phyloP scores from a whole-genome alignment of 345 rosid species.

The Viola odorata region DNA sequence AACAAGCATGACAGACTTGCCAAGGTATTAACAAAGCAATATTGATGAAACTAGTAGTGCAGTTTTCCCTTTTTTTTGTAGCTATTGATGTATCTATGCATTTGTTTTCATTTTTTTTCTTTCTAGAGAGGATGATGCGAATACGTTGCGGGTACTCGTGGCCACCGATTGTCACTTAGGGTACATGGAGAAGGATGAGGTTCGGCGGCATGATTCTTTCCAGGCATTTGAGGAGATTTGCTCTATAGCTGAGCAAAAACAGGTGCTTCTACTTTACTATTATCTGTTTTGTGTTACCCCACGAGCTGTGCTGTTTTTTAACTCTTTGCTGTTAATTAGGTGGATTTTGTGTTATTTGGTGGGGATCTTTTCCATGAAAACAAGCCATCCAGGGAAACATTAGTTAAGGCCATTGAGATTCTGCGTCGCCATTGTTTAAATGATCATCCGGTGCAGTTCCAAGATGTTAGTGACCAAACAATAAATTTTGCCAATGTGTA shows the following conservation, averaged over 20 bases:
- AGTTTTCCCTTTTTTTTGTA: too few relatives aligned
- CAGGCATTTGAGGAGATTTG: slow-evolving; percentile 94
- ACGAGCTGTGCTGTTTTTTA: slow-evolving; percentile 1
- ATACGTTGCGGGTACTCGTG: slow-evolving; percentile 74
- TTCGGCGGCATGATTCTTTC: slow-evolving; percentile 90
- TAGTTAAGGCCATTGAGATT: slow-evolving; percentile 92
- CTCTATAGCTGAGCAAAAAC: slow-evolving; percentile 79
- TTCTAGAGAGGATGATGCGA: slow-evolving; percentile 53
- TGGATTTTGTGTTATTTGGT: slow-evolving; percentile 86
- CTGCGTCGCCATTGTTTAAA: slow-evolving; percentile 92
- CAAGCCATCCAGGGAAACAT: slow-evolving; percentile 91
- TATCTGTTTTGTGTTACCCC: background rate
- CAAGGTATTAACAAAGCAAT: too few relatives aligned
- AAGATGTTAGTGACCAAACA: slow-evolving; percentile 98
- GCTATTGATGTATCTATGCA: too few relatives aligned
- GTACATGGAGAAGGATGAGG: slow-evolving; percentile 96
- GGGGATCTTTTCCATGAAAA: slow-evolving; percentile 99
- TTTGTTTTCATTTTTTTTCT: too few relatives aligned
- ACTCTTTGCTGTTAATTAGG: slow-evolving; percentile 37
- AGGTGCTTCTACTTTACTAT: slow-evolving; percentile 31
- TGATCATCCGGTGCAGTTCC: slow-evolving; percentile 85
- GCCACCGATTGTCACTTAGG: slow-evolving; percentile 97
- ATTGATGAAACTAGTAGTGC: too few relatives aligned
- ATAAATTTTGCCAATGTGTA: slow-evolving; percentile 80
- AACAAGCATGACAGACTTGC: too few relatives aligned